Base-by-base conservation (phyloP, 2,329 filamentous ascomycete genomes). In the Kalaharituber pfeilii region DNA sequence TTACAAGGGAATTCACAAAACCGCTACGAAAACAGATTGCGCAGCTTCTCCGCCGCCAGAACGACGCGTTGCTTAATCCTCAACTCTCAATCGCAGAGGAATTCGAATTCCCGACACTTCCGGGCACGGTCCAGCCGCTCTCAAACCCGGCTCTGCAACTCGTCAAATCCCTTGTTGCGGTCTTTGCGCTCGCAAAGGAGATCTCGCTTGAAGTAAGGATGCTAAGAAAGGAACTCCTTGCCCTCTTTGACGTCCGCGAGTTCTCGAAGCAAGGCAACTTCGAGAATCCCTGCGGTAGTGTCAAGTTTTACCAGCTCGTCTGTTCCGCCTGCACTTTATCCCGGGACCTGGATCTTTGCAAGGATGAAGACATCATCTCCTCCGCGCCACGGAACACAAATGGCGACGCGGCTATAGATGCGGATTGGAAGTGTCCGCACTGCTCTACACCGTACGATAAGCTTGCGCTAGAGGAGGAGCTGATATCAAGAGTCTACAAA, bases 231-330 rank as follows among this genome's bases (percentile, higher is more conserved):
- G 89, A 96, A 57, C 74, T 98, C 0, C 77, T 98, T 0, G 77
- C 81, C 8, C 75, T 96, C 52, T 95, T 98, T 67, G 91, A 98
- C 54, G 81, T 98, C 52, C 84, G 87, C 62, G 91, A 98, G 68
- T 98, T 98, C 71, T 84, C 82, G 67, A 76, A 81, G 52, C 86
- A 89, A 53, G 89, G 84, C n/a, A 76, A 80, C 2, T 98, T 96
- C 67, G 73, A 78, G 57, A 96, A 96, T 66, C 89, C 91, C 0
- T 84, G 80, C 51, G 80, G 83, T 53, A 81, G 75, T 45, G 75
- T 96, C 3, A 77, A 77, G 60, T 71, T 98, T 3, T 67, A 75
- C 3, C 83, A 89, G 65, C 71, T 95, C 28, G 84, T 85, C 57
- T 98, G 91, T 68, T 81, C 88, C 61, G 85, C 85, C 66, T 98